Evolutionary conservation across 2,329 filamentous ascomycete species (phyloP), one percentile per base, ranked within the genome.

Genomic region (Drechslerella dactyloides): DNA sequence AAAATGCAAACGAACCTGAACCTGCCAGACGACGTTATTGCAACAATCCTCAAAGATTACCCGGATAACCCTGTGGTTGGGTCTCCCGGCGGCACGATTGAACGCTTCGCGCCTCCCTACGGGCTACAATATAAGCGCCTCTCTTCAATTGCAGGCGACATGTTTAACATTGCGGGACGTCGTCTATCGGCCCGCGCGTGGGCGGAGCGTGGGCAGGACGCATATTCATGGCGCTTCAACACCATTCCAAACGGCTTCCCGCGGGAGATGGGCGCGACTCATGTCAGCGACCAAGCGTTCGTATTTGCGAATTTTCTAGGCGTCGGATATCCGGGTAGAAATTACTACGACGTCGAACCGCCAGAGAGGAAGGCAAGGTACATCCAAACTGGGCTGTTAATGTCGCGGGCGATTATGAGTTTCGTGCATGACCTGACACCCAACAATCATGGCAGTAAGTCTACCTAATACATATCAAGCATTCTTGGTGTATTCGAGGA

Each of bases 141-240:
- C 11, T 82, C 82, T 8, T 83, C 86, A 1, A 85, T 84, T 73
- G 78, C 78, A 2, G 85, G 86, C 10, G 86, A 89, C 77, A 78
- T 81, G 1, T 76, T 79, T 55, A 84, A 87, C 78, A 84, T 86
- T 66, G 86, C 84, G 3, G 82, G 83, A 30, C 82, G 86, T 1
- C 82, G 86, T 2, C 79, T 82, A n/a, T 83, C 84, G 3, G 84
- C 82, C 73, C 80, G 84, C 74, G 79, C 81, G 0, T 87, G 84
- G 83, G 80, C 84, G 8, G 79, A 79, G 8, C 78, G 80, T 33
- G 79, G 80, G 13, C 75, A 84, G 1, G 80, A 83, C 5, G 84
- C 84, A 7, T 88, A 86, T 79, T 84, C 83, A 75, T 89, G 87
- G 79, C 83, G 84, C 52, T 89, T 88, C 81, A 86, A 89, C 76